Conservation (phyloP, 495 filamentous ascomycete species). For the Penicillium odoratum region DNA sequence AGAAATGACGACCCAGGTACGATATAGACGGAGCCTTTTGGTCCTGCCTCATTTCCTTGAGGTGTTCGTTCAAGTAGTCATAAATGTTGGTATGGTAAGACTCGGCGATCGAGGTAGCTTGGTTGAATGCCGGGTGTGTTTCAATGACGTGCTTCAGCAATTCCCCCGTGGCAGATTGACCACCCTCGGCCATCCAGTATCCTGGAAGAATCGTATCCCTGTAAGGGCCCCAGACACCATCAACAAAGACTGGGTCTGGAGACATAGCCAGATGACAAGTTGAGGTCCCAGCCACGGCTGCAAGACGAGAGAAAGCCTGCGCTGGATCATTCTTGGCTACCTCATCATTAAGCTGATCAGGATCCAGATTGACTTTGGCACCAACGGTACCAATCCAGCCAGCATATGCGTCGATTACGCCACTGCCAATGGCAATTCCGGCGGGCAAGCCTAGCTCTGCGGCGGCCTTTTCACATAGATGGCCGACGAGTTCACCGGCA, state of each 20-base stretch:
- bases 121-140: slow-evolving; percentile 84
- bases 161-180: slow-evolving; percentile 93
- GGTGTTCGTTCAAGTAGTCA: slow-evolving; percentile 88
- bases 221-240: slow-evolving; percentile 96
- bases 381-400: slow-evolving; percentile 99
- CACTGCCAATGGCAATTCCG: slow-evolving; percentile 89
- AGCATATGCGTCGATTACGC: slow-evolving; percentile 97
- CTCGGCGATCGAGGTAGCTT: slow-evolving; percentile 72
- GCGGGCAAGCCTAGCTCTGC: slow-evolving; percentile 79
- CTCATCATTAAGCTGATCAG: slow-evolving; percentile 58
- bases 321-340: slow-evolving; percentile 72
- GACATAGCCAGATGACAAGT: slow-evolving; percentile 98
- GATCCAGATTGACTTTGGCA: slow-evolving; percentile 75
- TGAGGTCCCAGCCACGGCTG: slow-evolving; percentile 94
- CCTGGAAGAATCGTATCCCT: slow-evolving; percentile 86
- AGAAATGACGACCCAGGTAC: slow-evolving; percentile 88
- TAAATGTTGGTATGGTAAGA: slow-evolving; percentile 82
- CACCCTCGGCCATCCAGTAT: slow-evolving; percentile 96
- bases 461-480: slow-evolving; percentile 79
- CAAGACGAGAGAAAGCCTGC: slow-evolving; percentile 91
- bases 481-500: slow-evolving; percentile 86
- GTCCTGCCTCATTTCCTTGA: slow-evolving; percentile 69
- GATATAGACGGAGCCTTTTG: slow-evolving; percentile 70
- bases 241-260: slow-evolving; percentile 82
- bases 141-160: slow-evolving; percentile 91